Base-by-base conservation (phyloP, 495 filamentous ascomycete genomes). In the Penicillium lagena region DNA sequence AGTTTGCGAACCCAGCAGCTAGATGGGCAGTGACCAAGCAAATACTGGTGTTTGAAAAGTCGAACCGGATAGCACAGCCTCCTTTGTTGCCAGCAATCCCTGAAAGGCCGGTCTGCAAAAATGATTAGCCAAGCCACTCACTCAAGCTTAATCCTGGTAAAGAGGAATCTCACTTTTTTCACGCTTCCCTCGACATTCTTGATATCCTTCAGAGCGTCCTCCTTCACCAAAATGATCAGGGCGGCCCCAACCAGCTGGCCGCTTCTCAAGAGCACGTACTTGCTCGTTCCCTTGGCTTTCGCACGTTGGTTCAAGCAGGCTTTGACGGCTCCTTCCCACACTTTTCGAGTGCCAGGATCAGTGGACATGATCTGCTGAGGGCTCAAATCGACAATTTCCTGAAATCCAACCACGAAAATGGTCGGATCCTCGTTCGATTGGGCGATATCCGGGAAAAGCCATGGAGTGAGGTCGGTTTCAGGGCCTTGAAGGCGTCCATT, bases 311-410 rank as follows among this genome's bases (percentile, higher is more conserved):
- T 95, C 35, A 99, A 61, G 13, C 85, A 87, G 43, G 70, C 74
- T 46, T 83, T 80, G 9, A 96, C 88, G 7, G 89, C 82, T 47
- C 67, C 62, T 62, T 99, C 91, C 93, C 93, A 99, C 14, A 77
- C 67, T 55, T 90, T 83, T 40, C 90, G 84, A 44, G 86, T 79
- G 8, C 77, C 78, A 15, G 94, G 93, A 70, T 97, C 90, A 33
- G 90, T 96, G 42, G 93, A 94, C 90, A 99, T 97, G 56, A 99
- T 97, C 57, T 99, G 94, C 62, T 97, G 91, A 12, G 94, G 91
- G 54, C 88, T 95, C 11, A 99, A 73, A 56, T 91, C 84, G 12
- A 99, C 94, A 42, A 99, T 97, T 67, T 99, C 93, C 54, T 99
- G 93, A 52, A 99, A 97, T 0, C 89, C 93, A 28, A 96, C 81